Base-by-base conservation (phyloP, 345 rosid genomes). In the Salix suchowensis region DNA sequence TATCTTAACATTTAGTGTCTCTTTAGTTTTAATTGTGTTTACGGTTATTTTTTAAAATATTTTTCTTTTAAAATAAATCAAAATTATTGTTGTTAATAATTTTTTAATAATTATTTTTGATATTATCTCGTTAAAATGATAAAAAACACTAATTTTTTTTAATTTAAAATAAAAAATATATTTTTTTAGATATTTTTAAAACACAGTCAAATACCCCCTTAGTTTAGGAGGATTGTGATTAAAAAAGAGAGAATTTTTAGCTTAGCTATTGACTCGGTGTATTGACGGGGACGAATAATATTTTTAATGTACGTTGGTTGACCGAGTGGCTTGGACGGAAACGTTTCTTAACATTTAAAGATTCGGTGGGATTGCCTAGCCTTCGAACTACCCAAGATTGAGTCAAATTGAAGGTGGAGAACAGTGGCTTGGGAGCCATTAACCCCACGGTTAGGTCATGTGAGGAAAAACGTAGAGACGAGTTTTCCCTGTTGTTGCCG, bases 331-430 rank as follows among this genome's bases (percentile, higher is more conserved):
- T 8, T 52, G 65, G 37, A 46, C 32, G 28, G 62, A 0, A 55
- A 4, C 55, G n/a, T 28, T 30, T 13, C 16, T 1, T 15, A 24
- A 2, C 46, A 70, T 70, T 62, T 75, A 61, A n/a, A 42, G 61
- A 19, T 12, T 19, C 15, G 61, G 68, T 26, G 30, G 68, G 28
- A 18, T 70, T 48, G 46, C 60, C 26, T 61, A 2, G 58, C 14
- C 28, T 52, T 24, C 21, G 24, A 74, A 34, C 65, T 23, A 55
- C 18, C 67, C 55, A 16, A 36, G 26, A 37, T 26, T 3, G 18
- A 48, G 68, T 67, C 61, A 32, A 67, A 65, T 75, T 14, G 62
- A 65, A 46, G 60, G 64, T 75, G 80, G 18, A 48, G 40, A 21
- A 34, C 18, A 39, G 62, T 44, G 15, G 68, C 26, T 65, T 13